These are phyloP conservation scores for Apiotrichum sp. DNA, from an alignment of 1,284 basidiomycete genomes.

Conservation along the genomic window DNA sequence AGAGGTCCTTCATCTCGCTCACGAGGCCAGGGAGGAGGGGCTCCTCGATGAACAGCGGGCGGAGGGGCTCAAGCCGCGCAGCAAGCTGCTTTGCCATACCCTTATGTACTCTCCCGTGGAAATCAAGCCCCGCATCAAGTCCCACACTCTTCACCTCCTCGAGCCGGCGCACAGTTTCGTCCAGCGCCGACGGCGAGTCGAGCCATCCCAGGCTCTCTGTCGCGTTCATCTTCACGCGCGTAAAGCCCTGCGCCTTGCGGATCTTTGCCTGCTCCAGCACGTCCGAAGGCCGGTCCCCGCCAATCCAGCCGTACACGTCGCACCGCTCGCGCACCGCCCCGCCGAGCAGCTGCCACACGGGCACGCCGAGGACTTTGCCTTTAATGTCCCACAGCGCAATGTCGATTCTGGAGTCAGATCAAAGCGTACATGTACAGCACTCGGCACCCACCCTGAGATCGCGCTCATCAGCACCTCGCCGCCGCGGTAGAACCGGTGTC, in stretches of 20 bases:
- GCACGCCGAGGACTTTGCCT: conserved; percentile 67
- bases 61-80: conserved; percentile 58
- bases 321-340: conserved; percentile 55
- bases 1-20: conserved; percentile 49
- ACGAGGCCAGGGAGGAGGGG: conserved; percentile 56
- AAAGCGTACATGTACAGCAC: neutral
- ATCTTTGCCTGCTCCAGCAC: conserved; percentile 58
- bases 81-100: conserved; percentile 72
- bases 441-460: conserved; percentile 24
- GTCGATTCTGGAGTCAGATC: conserved; percentile 47
- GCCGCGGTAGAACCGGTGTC: conserved; percentile 65
- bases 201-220: conserved; percentile 48
- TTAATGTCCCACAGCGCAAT: conserved; percentile 68
- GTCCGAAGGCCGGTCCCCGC: conserved; percentile 61
- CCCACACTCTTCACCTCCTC: conserved; percentile 59
- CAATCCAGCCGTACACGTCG: conserved; percentile 46
- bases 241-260: conserved; percentile 65
- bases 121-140: conserved; percentile 57
- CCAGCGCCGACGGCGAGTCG: conserved; percentile 52
- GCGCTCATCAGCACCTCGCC: conserved; percentile 63
- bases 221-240: conserved; percentile 64
- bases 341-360: conserved; percentile 66
- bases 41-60: conserved; percentile 70
- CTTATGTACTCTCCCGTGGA: conserved; percentile 58
- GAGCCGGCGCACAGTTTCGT: conserved; percentile 59